These are phyloP conservation scores for Phytophthora podocarpi DNA, from an alignment of 352 stramenopile genomes.

Conservation along the genomic window DNA sequence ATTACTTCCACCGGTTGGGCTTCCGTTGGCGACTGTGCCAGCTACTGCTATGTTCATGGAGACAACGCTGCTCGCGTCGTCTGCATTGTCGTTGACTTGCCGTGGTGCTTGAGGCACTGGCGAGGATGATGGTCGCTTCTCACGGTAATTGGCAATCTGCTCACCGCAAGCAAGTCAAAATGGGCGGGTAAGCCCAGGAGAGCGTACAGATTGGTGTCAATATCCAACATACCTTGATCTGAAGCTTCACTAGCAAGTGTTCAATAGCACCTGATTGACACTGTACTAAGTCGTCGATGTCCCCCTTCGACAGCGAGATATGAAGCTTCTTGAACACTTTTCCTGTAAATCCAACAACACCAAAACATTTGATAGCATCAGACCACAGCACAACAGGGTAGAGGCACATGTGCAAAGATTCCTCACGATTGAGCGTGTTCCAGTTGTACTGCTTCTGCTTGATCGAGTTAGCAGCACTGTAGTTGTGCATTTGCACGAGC, in stretches of 20 bases:
- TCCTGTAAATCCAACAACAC: conserved; percentile 43
- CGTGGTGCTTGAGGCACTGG: conserved; percentile 19
- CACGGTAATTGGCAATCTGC: conserved; percentile 82
- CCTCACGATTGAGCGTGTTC: conserved; percentile 92
- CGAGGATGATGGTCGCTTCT: conserved; percentile 53
- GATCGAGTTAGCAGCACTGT: conserved; percentile 92
- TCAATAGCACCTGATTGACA: conserved; percentile 91
- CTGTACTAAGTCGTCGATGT: conserved; percentile 93
- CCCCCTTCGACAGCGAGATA: conserved; percentile 81
- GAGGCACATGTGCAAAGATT: neutral
- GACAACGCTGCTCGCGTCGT: conserved; percentile 43
- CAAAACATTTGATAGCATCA: too few species aligned
- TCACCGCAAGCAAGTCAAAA: conserved; percentile 6
- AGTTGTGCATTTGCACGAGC: conserved; percentile 97
- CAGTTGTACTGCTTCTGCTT: conserved; percentile 97
- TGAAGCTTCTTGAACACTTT: conserved; percentile 90
- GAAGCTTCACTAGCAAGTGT: conserved; percentile 89
- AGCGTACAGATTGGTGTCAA: too few species aligned
- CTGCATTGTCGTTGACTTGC: conserved; percentile 32
- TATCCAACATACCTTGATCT: conserved; percentile 92
- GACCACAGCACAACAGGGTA: too few species aligned
- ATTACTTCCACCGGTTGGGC: conserved; percentile 14
- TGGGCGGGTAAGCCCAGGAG: too few species aligned
- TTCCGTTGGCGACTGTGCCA: conserved; percentile 21
- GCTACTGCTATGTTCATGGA: conserved; percentile 33